These are phyloP conservation scores for Anisogramma anomala DNA, from an alignment of 2,329 filamentous ascomycete species.

Conservation along the genomic window DNA sequence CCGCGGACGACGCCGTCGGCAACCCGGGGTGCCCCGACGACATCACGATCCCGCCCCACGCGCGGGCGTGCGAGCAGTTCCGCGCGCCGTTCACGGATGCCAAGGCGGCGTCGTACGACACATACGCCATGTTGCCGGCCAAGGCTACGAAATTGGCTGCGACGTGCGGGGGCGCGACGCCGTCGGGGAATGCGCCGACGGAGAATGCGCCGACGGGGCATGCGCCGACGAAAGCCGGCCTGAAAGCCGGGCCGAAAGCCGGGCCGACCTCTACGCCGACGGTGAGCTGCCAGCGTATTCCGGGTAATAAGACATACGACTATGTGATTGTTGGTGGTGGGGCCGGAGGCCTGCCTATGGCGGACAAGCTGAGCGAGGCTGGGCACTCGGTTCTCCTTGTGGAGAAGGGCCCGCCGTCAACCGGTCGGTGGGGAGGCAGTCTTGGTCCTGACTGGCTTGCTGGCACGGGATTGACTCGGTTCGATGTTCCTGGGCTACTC, in stretches of 20 bases:
- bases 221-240: too few species aligned
- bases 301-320: slow-evolving; percentile 33
- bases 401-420: slow-evolving; percentile 43
- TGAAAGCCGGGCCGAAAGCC: too few species aligned
- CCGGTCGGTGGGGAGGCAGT: slow-evolving; percentile 47
- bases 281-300: slow-evolving; percentile 1
- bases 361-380: slow-evolving; percentile 47
- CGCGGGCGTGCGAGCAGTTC: slow-evolving; percentile 21
- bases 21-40: slow-evolving; percentile 24
- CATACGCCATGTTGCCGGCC: slow-evolving; percentile 23
- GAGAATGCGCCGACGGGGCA: slow-evolving; percentile 10
- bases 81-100: slow-evolving; percentile 21
- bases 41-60: slow-evolving; percentile 23
- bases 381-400: slow-evolving; percentile 49
- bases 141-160: slow-evolving; percentile 20
- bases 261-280: slow-evolving; percentile 22
- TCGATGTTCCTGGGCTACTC: slow-evolving; percentile 54
- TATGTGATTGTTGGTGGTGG: slow-evolving; percentile 51
- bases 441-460: slow-evolving; percentile 46
- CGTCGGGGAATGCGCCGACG: neutral
- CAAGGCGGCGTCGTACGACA: slow-evolving; percentile 22
- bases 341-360: slow-evolving; percentile 46
- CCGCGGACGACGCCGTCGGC: slow-evolving; percentile 28
- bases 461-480: slow-evolving; percentile 47
- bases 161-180: slow-evolving; percentile 6